Conservation (phyloP, 305 asterid species). For the Galium porrigens region DNA sequence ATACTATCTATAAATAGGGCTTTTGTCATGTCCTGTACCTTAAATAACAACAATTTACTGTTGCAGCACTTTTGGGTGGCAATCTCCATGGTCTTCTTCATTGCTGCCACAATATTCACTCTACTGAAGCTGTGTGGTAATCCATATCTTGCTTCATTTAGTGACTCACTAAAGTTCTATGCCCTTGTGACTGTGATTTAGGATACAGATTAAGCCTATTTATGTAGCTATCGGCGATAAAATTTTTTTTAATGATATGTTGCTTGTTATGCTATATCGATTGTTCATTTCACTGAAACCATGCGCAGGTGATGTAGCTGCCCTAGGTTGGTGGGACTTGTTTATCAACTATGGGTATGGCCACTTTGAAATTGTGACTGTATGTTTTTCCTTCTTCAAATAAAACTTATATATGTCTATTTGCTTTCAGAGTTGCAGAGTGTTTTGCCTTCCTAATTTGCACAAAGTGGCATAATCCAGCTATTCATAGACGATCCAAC, state of each 20-base stretch:
- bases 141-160: constrained; percentile 4
- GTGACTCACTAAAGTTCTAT: neutral
- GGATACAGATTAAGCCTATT: neutral
- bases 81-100: constrained; percentile 86
- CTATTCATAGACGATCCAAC: constrained; percentile 60
- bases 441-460: constrained; percentile 87
- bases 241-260: neutral
- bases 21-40: neutral
- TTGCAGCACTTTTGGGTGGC: constrained; percentile 98
- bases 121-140: constrained; percentile 81
- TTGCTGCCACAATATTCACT: constrained; percentile 83
- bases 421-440: constrained; percentile 69
- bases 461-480: constrained; percentile 95
- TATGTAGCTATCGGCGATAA: neutral
- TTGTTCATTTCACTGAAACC: constrained; percentile 9
- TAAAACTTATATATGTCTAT: constrained; percentile 12
- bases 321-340: constrained; percentile 99
- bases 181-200: neutral
- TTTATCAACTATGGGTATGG: constrained; percentile 79
- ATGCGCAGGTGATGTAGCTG: constrained; percentile 73
- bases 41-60: constrained; percentile 8
- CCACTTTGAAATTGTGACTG: neutral
- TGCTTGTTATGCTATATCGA: neutral
- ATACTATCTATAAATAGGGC: neutral
- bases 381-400: constrained; percentile 1